Percentiles rank a stretch among this genome's conserved stretches.
These are phyloP conservation scores for Colletotrichum sp. DNA, from an alignment of 2,329 filamentous ascomycete species.

Conservation along the genomic window DNA sequence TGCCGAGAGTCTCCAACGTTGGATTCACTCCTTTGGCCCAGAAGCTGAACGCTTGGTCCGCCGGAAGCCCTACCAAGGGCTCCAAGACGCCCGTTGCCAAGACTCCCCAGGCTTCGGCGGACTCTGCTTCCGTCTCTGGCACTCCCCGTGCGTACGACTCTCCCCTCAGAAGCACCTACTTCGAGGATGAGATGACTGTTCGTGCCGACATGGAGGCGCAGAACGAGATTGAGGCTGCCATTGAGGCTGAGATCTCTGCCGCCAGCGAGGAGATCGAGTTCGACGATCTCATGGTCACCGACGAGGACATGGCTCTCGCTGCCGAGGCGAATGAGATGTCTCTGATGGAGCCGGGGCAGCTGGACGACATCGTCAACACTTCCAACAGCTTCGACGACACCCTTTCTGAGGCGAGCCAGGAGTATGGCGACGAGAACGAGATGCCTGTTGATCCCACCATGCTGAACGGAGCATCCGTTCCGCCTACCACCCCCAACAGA, in stretches of 20 bases:
- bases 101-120: background rate
- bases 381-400: conserved; percentile 46
- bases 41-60: conserved; percentile 67
- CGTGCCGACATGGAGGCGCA: conserved; percentile 37
- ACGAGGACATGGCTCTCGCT: conserved; percentile 63
- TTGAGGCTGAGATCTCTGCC: conserved; percentile 36
- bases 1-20: conserved; percentile 37
- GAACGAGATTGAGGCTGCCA: conserved; percentile 34
- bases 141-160: conserved; percentile 34
- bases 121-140: background rate
- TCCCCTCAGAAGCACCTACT: conserved; percentile 55
- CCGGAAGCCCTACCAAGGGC: conserved; percentile 58
- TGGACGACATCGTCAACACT: conserved; percentile 37
- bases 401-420: conserved; percentile 66
- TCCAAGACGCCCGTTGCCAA: conserved; percentile 3
- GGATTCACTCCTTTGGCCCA: conserved; percentile 70
- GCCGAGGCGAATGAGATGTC: conserved; percentile 67
- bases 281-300: conserved; percentile 51
- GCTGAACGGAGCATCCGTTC: conserved; percentile 28
- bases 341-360: conserved; percentile 48
- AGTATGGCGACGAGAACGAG: conserved; percentile 71
- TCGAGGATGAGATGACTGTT: conserved; percentile 65
- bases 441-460: conserved; percentile 59
- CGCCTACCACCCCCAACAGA: conserved; percentile 62
- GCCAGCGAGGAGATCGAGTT: conserved; percentile 36